Conservation (phyloP, 2,329 filamentous ascomycete genomes). For the Penicillium hesseltinei region DNA sequence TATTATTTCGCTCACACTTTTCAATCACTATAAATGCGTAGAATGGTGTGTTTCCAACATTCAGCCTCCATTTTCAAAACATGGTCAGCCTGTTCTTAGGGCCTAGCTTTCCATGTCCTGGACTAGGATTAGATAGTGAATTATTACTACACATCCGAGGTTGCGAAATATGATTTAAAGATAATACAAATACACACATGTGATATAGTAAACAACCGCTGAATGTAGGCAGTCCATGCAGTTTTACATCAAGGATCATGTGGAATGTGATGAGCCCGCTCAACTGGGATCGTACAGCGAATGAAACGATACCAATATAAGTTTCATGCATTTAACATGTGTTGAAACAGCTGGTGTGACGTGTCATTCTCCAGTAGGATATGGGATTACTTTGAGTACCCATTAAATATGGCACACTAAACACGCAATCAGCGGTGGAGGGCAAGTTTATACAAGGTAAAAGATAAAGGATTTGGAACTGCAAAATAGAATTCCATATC, state of each 20-base stretch:
- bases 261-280: not conserved
- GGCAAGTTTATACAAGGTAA: not conserved
- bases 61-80: not conserved
- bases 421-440: not conserved
- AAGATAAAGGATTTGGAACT: not conserved
- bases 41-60: not conserved
- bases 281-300: not conserved
- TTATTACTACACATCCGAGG: not conserved
- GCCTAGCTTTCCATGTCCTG: not conserved
- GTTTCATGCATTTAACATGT: not conserved
- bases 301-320: not conserved
- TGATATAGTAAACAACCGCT: not conserved
- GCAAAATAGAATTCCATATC: not conserved
- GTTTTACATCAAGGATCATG: not conserved
- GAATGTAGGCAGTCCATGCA: not conserved
- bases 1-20: not conserved
- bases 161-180: too few species aligned
- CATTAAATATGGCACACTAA: not conserved
- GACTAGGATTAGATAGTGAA: not conserved
- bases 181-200: not conserved
- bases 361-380: not conserved
- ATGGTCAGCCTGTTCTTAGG: not conserved
- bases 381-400: not conserved
- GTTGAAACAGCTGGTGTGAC: not conserved
- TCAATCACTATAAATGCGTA: not conserved